A percentile compares a stretch with the other conserved stretches of the same genome.
phyloP scores from a whole-genome alignment of 495 filamentous ascomycete genomes.

The Podospora conica region DNA sequence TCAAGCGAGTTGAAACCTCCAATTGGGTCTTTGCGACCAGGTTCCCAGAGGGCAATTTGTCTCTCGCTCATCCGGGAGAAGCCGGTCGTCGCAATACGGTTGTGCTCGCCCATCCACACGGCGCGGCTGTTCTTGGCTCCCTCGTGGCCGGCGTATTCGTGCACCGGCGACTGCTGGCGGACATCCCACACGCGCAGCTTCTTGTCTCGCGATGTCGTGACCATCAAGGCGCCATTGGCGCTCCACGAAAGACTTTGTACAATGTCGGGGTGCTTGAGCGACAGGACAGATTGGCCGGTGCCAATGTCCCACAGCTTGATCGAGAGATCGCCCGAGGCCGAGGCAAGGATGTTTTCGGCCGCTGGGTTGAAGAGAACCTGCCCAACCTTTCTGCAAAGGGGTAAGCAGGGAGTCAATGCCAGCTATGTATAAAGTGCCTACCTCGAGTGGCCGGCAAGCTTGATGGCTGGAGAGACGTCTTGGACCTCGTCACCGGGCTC shows the following conservation, averaged over 20 bases:
- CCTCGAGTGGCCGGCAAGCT: conserved; percentile 70
- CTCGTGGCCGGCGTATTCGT: conserved; percentile 77
- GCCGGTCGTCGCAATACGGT: conserved; percentile 89
- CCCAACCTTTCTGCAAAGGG: conserved; percentile 70
- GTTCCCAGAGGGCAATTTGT: conserved; percentile 92
- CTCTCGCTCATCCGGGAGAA: conserved; percentile 98
- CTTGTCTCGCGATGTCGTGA: conserved; percentile 95
- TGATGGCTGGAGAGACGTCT: conserved; percentile 74
- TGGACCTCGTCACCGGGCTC: conserved; percentile 69
- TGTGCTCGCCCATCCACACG: conserved; percentile 94
- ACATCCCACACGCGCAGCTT: conserved; percentile 97
- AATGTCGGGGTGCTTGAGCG: conserved; percentile 79
- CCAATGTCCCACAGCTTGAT: conserved; percentile 95
- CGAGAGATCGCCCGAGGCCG: conserved; percentile 88
- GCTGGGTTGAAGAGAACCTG: conserved; percentile 97
- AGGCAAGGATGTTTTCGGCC: conserved; percentile 91
- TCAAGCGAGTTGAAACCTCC: conserved; percentile 84
- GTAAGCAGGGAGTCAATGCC: conserved; percentile 5
- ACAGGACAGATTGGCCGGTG: conserved; percentile 63
- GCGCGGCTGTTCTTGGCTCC: conserved; percentile 95
- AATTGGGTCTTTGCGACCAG: conserved; percentile 76
- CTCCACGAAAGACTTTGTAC: conserved; percentile 96
- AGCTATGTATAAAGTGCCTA: conserved; percentile 9
- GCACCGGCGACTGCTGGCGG: conserved; percentile 79
- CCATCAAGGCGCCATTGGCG: conserved; percentile 80